Conservation (phyloP, 345 rosid species). For the Syzygium grande region DNA sequence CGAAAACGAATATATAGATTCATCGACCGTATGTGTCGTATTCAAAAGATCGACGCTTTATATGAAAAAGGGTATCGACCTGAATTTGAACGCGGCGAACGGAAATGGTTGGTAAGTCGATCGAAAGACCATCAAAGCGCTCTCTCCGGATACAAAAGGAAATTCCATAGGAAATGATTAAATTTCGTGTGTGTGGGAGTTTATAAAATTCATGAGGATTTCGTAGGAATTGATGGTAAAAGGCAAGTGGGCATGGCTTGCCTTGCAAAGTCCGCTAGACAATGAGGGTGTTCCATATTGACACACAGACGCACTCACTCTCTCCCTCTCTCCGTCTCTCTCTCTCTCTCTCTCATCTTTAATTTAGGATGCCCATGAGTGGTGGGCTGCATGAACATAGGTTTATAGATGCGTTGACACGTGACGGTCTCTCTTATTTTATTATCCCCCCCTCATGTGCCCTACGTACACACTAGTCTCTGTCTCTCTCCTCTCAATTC, state of each 20-base stretch:
- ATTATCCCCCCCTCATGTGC: constrained; percentile 1
- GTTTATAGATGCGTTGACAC: constrained; percentile 25
- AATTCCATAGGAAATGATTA: neutral
- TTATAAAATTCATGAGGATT: neutral
- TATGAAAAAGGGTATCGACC: rapidly evolving
- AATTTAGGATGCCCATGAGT: constrained; percentile 3
- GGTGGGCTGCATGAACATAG: constrained; percentile 19
- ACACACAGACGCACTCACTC: neutral
- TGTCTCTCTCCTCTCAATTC: neutral
- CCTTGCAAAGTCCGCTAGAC: neutral
- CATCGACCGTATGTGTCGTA: no score
- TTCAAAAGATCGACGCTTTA: neutral
- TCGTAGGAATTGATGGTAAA: no score
- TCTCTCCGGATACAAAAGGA: neutral
- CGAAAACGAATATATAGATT: neutral
- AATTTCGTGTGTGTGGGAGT: neutral
- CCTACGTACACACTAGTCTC: neutral
- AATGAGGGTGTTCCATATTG: neutral
- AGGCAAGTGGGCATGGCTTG: neutral
- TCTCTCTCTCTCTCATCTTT: neutral
- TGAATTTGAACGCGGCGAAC: neutral
- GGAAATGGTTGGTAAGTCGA: neutral
- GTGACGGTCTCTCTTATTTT: constrained; percentile 17
- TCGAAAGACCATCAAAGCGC: neutral
- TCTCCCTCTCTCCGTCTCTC: neutral